Conservation (phyloP, 768 basidiomycete species). For the Neoboletus subvelutipes region DNA sequence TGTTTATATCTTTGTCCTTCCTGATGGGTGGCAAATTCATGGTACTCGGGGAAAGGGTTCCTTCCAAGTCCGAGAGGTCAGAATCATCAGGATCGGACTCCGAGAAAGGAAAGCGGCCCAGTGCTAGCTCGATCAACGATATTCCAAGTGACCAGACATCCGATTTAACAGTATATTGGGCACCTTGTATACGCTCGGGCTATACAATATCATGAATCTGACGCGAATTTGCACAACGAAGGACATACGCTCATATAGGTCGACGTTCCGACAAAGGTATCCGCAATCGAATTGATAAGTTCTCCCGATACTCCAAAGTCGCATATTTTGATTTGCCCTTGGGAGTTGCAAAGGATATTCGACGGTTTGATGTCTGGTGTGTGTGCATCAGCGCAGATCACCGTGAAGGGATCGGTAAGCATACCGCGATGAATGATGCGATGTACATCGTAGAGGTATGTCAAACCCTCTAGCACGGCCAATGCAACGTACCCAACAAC, state of each 20-base stretch:
- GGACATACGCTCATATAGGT: constrained; percentile 97
- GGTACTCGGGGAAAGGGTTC: constrained; percentile 71
- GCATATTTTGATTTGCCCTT: constrained; percentile 97
- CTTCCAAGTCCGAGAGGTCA: constrained; percentile 75
- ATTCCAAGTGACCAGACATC: constrained; percentile 99
- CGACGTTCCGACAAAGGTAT: constrained; percentile 98
- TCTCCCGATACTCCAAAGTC: constrained; percentile 99
- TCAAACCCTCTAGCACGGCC: constrained; percentile 91
- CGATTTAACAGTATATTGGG: constrained; percentile 97
- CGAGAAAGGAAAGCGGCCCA: constrained; percentile 96
- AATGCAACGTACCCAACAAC: constrained; percentile 93
- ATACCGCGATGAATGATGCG: constrained; percentile 97
- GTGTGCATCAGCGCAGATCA: constrained; percentile 17
- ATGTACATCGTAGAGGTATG: constrained; percentile 96
- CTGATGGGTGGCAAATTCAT: constrained; percentile 41
- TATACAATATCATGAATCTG: constrained; percentile 36
- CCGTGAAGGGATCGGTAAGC: constrained; percentile 26
- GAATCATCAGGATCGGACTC: constrained; percentile 77
- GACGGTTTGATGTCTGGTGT: constrained; percentile 94
- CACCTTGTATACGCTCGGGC: constrained; percentile 99
- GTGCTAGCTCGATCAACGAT: constrained; percentile 92
- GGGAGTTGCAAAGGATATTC: constrained; percentile 93
- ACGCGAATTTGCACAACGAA: constrained; percentile 10
- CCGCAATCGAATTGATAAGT: constrained; percentile 97
- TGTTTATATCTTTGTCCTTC: constrained; percentile 42